These are phyloP conservation scores for Hyaloperonospora arabidopsidis DNA, from an alignment of 352 stramenopile genomes.

Conservation along the genomic window DNA sequence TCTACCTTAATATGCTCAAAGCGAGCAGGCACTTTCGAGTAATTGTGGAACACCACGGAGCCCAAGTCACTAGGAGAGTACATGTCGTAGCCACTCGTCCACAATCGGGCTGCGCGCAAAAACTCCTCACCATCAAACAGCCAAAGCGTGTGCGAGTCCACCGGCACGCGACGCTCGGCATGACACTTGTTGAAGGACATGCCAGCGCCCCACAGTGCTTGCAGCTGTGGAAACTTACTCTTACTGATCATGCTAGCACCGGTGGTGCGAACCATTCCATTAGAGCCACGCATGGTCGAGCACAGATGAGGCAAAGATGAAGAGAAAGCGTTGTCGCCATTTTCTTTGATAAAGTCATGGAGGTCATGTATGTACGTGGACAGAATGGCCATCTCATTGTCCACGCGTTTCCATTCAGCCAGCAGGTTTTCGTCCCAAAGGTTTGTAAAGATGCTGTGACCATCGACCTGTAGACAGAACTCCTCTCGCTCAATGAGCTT, in stretches of 20 bases:
- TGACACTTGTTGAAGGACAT: slow-evolving; percentile 84
- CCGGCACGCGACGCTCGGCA: slow-evolving; percentile 56
- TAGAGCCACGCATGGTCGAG: background rate
- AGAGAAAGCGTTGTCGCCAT: slow-evolving; percentile 62
- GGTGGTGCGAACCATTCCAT: slow-evolving; percentile 47
- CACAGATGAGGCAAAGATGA: slow-evolving; percentile 19
- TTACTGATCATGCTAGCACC: slow-evolving; percentile 73
- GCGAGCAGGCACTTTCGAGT: slow-evolving; percentile 54
- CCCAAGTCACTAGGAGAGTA: slow-evolving; percentile 53
- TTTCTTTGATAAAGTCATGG: slow-evolving; percentile 72
- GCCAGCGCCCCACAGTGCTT: slow-evolving; percentile 65
- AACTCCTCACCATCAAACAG: slow-evolving; percentile 76
- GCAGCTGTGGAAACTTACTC: slow-evolving; percentile 67
- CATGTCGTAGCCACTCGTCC: slow-evolving; percentile 64
- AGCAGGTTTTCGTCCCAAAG: slow-evolving; percentile 70
- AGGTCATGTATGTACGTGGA: slow-evolving; percentile 79
- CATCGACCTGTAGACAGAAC: slow-evolving; percentile 81
- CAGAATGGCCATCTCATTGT: slow-evolving; percentile 82
- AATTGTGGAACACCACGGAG: slow-evolving; percentile 71
- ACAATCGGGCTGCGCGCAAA: slow-evolving; percentile 47
- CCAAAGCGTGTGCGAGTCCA: slow-evolving; percentile 77
- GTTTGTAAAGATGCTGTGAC: slow-evolving; percentile 84
- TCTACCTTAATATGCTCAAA: slow-evolving; percentile 56
- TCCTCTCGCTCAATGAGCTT: slow-evolving; percentile 67
- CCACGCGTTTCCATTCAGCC: slow-evolving; percentile 58